Conservation (phyloP, 805 yeast species). For the Starmerella riodocensis region DNA sequence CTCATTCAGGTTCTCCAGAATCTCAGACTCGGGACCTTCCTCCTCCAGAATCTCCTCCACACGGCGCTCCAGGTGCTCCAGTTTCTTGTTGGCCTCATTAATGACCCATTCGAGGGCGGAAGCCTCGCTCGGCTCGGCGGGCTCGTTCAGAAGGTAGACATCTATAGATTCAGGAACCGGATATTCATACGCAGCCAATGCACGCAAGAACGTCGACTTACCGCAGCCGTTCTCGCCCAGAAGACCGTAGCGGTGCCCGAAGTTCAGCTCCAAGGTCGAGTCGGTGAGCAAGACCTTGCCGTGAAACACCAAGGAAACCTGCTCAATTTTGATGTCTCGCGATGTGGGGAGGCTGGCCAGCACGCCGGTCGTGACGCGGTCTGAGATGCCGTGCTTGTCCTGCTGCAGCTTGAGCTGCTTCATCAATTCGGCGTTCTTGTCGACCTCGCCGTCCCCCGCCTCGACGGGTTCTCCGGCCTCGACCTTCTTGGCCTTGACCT, state of each 20-base stretch:
- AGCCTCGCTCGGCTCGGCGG: conserved; percentile 85
- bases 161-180: conserved; percentile 90
- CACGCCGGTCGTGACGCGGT: conserved; percentile 97
- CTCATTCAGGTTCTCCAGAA: conserved; percentile 81
- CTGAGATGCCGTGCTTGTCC: conserved; percentile 87
- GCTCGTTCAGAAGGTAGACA: conserved; percentile 87
- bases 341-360: conserved; percentile 78
- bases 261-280: conserved; percentile 81
- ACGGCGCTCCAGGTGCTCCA: conserved; percentile 77
- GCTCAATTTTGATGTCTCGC: conserved; percentile 82
- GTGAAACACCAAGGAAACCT: conserved; percentile 86
- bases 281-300: conserved; percentile 95
- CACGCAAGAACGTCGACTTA: conserved; percentile 85
- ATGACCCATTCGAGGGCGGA: conserved; percentile 95
- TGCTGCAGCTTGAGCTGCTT: conserved; percentile 81
- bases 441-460: conserved; percentile 30
- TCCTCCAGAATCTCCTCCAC: conserved; percentile 80
- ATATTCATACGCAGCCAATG: conserved; percentile 89
- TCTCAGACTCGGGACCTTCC: conserved; percentile 86
- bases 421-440: conserved; percentile 46
- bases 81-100: conserved; percentile 86
- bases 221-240: conserved; percentile 99
- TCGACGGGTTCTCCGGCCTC: conserved; percentile 37
- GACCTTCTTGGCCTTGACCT: conserved; percentile 55
- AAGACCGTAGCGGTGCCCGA: conserved; percentile 94